Evolutionary conservation across 129 eudicot genomes (phyloP), one percentile per base, ranked within the genome.

Genomic region (Arctium minus): DNA sequence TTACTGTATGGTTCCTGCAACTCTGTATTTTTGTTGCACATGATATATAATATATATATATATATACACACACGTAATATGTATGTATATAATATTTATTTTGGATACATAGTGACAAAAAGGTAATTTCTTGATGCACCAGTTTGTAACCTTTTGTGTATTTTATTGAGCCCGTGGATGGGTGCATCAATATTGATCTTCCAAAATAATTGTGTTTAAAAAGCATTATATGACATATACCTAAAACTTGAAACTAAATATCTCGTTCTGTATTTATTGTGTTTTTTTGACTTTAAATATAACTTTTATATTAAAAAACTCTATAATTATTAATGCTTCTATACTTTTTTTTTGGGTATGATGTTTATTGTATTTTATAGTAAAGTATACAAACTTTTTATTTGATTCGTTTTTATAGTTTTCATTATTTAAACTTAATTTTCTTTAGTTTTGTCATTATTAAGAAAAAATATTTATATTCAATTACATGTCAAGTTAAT

Each of bases 21-120:
- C 71, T 79, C 37, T 74, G 87, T 79, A 79, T 68, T 73, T 84
- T 84, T 84, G 50, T 84, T 79, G 60, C 71, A 64, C 32, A 40
- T 22, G 39, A 38, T 31, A 44, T 22, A 35, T 8, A 2, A 13
- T 50, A 44, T 50, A 50, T 50, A 50, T 50, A 50, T 50, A 48
- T 11, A 48, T 48, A 50, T 12, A 50, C 12, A 50, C 2, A 38
- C 4, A 22, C 27, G 27, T 22, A 22, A 38, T 38, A 38, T 38
- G 4, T 38, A 38, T 38, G 4, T 38, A 38, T 38, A 38, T 38
- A 38, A 50, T 13, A 10, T 50, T 10, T 1, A 1, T 70, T 60
- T 31, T 22, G 1, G 11, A 30, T 64, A 46, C 8, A 36, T 50
- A 60, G 60, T 81, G 79, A 81, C 84, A 73, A 81, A 72, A 64